Evolutionary conservation across 2,329 filamentous ascomycete genomes (phyloP), one percentile per base, ranked within the genome.

Genomic region (Tolypocladium ovalisporum): DNA sequence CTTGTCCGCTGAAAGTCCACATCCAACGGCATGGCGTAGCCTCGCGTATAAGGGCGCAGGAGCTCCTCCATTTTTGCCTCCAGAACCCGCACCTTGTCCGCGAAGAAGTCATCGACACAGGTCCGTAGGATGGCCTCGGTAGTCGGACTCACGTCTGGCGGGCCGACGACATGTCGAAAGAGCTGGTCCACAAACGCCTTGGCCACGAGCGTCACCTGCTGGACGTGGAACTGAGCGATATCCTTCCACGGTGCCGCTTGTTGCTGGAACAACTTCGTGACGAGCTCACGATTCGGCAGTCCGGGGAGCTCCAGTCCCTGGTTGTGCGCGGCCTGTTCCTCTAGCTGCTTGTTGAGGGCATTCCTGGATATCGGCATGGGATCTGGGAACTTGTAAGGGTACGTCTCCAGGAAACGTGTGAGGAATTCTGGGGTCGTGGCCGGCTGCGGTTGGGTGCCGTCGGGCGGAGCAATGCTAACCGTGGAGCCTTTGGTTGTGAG

Each of bases 61-160:
- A 57, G 42, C 51, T 51, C 51, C 6, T 57, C 72, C 60, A 82
- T 76, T 77, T 77, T 81, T 0, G 77, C 78, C 0, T 75, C 70
- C 36, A 71, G 63, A 2, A 72, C 55, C n/a, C 63, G 63, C 42
- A 71, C 62, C 7, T 60, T 62, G 0, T 51, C 54, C 68, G 66
- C 0, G 74, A 75, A 4, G 71, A 73, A 1, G 65, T 58, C 5
- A 35, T 54, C 56, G 2, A 57, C 56, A 24, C n/a, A 54, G 10
- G 17, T 27, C 4, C 51, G 24, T n/a, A 57, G n/a, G 22, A 57
- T 62, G 62, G 2, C 78, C 63, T 7, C 66, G 8, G 47, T 52
- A n/a, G 39, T 54, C 12, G 12, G 17, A 35, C 36, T 51, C 1
- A 15, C 22, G 13, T 42, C 47, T 2, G 36, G 5, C 1, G 36